Evolutionary conservation across 202 grass and related monocot genomes (phyloP).

Genomic region (Sporobolus alterniflorus): DNA sequence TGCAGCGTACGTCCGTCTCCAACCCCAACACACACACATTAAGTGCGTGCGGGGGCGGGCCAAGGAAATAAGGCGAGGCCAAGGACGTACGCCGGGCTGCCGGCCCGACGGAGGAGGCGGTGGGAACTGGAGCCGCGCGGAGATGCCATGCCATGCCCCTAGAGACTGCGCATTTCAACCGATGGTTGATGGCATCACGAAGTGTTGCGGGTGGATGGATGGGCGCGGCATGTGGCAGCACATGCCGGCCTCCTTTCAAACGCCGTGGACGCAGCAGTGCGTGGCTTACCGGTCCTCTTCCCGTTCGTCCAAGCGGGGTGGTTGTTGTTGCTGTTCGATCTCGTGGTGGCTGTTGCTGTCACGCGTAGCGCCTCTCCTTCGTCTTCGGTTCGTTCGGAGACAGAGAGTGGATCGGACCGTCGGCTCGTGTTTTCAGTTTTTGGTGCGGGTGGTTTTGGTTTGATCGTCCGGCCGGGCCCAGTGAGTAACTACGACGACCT

Average conservation of each 20-base stretch:
- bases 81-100: neutral
- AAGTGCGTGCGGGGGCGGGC: conserved; percentile 35
- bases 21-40: conserved; percentile 28
- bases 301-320: neutral
- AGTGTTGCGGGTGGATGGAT: neutral
- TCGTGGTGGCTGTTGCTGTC: conserved; percentile 46
- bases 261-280: neutral
- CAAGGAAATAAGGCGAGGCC: conserved; percentile 33
- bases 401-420: neutral
- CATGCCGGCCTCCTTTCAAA: neutral
- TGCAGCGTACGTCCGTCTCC: neutral
- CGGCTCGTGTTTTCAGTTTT: neutral
- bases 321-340: neutral
- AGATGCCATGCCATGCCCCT: neutral
- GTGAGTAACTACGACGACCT: neutral
- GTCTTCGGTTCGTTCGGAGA: neutral
- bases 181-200: conserved; percentile 19
- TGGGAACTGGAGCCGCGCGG: neutral
- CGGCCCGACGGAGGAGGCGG: neutral
- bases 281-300: neutral
- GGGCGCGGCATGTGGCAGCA: neutral
- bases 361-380: neutral
- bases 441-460: neutral
- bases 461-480: neutral
- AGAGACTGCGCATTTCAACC: neutral